Conservation (phyloP, 176 grass and related monocot genomes). For the Aechmea fasciata region DNA sequence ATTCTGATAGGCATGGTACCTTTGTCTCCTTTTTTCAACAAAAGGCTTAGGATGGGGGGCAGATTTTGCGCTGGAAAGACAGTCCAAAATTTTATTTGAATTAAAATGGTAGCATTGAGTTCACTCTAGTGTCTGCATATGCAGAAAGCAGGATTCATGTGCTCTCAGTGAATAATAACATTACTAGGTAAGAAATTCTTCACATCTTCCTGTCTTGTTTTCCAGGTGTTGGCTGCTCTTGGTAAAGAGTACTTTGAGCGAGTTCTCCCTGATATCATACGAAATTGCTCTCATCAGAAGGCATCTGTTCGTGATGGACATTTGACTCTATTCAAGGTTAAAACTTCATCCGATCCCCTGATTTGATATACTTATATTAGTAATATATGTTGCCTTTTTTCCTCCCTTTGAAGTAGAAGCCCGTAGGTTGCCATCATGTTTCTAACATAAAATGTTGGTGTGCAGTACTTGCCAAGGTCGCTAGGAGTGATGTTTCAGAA, state of each 20-base stretch:
- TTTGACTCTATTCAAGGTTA: slow-evolving; percentile 79
- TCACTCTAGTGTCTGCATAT: no score
- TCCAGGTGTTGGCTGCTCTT: slow-evolving; percentile 91
- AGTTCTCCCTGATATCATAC: slow-evolving; percentile 91
- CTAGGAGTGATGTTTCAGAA: slow-evolving; percentile 86
- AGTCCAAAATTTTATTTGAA: no score
- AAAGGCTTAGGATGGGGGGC: no score
- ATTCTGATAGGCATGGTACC: no score
- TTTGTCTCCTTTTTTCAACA: no score
- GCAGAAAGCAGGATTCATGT: no score
- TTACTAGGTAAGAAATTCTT: no score
- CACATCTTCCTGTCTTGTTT: background rate
- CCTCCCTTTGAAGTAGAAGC: no score
- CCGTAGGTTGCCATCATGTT: background rate
- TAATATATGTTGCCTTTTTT: background rate
- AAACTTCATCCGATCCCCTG: slow-evolving; percentile 12
- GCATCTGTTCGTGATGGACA: slow-evolving; percentile 93
- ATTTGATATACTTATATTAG: slow-evolving; percentile 3
- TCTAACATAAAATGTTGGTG: slow-evolving; percentile 24
- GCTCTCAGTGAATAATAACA: no score
- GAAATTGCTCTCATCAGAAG: slow-evolving; percentile 89
- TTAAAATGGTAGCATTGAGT: no score
- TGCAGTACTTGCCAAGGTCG: slow-evolving; percentile 88
- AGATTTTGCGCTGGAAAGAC: no score
- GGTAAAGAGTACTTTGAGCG: slow-evolving; percentile 84